These are phyloP conservation scores for Rhodosporidiobolus odoratus DNA, from an alignment of 768 basidiomycete species.

Conservation along the genomic window DNA sequence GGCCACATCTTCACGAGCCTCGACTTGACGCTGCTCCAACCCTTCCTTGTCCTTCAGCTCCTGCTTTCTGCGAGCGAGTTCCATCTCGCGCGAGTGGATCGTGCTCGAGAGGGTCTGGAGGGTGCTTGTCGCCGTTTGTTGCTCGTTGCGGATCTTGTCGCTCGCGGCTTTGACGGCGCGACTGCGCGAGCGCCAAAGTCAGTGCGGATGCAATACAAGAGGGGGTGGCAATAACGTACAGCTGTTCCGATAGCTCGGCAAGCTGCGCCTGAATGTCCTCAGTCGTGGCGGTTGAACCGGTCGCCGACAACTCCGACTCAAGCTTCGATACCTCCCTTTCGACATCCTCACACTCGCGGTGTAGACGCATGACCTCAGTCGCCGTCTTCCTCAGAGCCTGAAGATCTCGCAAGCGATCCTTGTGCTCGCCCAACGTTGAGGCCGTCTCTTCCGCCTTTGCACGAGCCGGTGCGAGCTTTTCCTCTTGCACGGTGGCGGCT, in stretches of 20 bases:
- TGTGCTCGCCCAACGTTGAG: constrained; percentile 20
- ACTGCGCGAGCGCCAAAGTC: constrained; percentile 57
- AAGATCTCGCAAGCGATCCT: constrained; percentile 50
- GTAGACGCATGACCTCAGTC: constrained; percentile 56
- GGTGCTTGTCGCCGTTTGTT: constrained; percentile 10
- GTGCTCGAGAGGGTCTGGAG: constrained; percentile 21
- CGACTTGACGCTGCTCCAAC: constrained; percentile 43
- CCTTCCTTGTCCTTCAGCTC: constrained; percentile 37
- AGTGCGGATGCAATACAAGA: constrained; percentile 48
- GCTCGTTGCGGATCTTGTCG: constrained; percentile 31
- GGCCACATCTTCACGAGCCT: constrained; percentile 52
- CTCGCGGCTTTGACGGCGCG: constrained; percentile 47
- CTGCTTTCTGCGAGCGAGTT: constrained; percentile 26
- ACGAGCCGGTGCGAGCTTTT: constrained; percentile 55
- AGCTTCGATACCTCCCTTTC: constrained; percentile 59
- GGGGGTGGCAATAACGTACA: constrained; percentile 54
- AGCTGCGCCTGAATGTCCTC: constrained; percentile 81
- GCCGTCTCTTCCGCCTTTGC: constrained; percentile 61
- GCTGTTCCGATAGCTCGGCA: constrained; percentile 57
- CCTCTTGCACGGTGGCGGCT: constrained; percentile 59
- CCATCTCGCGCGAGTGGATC: constrained; percentile 35
- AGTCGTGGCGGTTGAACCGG: constrained; percentile 72
- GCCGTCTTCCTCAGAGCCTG: constrained; percentile 60
- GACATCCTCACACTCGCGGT: constrained; percentile 50
- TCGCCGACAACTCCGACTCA: constrained; percentile 63